A percentile compares a stretch with the other conserved stretches of the same genome.
phyloP scores from a whole-genome alignment of 257 asterid genomes.

The Lavandula angustifolia region DNA sequence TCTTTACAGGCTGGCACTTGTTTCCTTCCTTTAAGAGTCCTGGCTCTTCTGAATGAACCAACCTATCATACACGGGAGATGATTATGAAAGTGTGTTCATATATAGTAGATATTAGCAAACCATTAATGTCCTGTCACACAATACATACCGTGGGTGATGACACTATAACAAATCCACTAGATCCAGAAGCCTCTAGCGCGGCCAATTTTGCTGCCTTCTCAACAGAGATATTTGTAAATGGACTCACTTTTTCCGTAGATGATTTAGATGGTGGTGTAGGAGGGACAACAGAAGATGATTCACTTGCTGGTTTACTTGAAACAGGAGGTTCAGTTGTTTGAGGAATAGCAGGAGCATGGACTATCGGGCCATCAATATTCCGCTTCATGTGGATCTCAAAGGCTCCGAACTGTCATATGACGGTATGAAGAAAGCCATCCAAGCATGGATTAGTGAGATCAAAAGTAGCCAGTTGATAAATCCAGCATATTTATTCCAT shows the following conservation, averaged over 20 bases:
- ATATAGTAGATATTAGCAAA: slow-evolving; percentile 15
- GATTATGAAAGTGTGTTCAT: slow-evolving; percentile 13
- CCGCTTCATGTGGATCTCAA: slow-evolving; percentile 73
- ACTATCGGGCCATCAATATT: slow-evolving; percentile 48
- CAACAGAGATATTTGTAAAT: slow-evolving; percentile 51
- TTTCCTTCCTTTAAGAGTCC: slow-evolving; percentile 65
- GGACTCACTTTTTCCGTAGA: slow-evolving; percentile 65
- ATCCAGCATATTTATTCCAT: slow-evolving; percentile 8
- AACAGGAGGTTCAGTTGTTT: slow-evolving; percentile 48
- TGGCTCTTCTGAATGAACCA: slow-evolving; percentile 69
- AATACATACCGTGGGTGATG: slow-evolving; percentile 65
- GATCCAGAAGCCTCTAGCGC: slow-evolving; percentile 68
- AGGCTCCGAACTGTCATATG: slow-evolving; percentile 62
- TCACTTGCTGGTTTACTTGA: slow-evolving; percentile 53
- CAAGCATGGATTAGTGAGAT: slow-evolving; percentile 12
- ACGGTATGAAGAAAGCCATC: slow-evolving; percentile 28
- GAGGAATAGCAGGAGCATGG: slow-evolving; percentile 46
- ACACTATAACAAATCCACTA: slow-evolving; percentile 57
- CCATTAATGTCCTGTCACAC: slow-evolving; percentile 17
- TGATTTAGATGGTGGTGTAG: slow-evolving; percentile 56
- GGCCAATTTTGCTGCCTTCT: slow-evolving; percentile 69
- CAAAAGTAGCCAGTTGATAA: not conserved
- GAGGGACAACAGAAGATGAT: slow-evolving; percentile 46
- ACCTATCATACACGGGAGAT: slow-evolving; percentile 48
- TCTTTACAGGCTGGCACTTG: slow-evolving; percentile 69